Percentiles rank a stretch among this genome's conserved stretches.
These are phyloP conservation scores for Marasmius oreades DNA, from an alignment of 1,284 basidiomycete species.

Conservation along the genomic window DNA sequence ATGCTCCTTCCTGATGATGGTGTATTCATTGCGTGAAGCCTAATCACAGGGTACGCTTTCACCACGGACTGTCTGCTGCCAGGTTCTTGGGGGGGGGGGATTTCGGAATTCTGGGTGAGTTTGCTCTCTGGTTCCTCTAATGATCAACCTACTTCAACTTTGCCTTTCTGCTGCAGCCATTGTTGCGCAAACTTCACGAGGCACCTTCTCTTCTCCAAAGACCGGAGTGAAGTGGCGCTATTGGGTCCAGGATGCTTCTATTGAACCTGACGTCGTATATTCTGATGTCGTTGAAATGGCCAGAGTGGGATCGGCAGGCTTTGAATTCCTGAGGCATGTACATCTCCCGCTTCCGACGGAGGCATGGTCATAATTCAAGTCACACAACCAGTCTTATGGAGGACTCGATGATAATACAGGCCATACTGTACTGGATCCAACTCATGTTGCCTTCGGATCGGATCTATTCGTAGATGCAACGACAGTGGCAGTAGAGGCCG, in stretches of 20 bases:
- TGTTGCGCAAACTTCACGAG: neutral
- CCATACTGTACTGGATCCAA: constrained; percentile 16
- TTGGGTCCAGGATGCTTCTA: constrained; percentile 17
- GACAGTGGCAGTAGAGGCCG: constrained; percentile 11
- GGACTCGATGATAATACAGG: constrained; percentile 1
- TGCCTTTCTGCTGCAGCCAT: no score
- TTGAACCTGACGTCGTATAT: constrained; percentile 11
- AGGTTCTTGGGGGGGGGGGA: no score
- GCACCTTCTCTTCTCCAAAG: constrained; percentile 5
- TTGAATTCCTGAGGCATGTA: constrained; percentile 16
- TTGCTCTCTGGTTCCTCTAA: no score
- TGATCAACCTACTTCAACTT: no score
- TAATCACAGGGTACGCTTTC: no score
- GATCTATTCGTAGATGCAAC: constrained; percentile 16
- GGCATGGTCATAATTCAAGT: neutral
- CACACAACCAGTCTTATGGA: constrained; percentile 9
- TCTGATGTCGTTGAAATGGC: constrained; percentile 16
- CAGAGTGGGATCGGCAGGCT: constrained; percentile 14
- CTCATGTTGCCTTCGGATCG: constrained; percentile 17
- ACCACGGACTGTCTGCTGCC: no score
- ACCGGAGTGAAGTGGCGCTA: constrained; percentile 18
- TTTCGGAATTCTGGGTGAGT: no score
- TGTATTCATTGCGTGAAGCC: no score
- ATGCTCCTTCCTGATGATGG: no score
- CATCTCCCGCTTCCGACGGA: neutral